A percentile compares a stretch with the other conserved stretches of the same genome.
These are phyloP conservation scores for Sorghum bicolor DNA, from an alignment of 176 grass and related monocot genomes.

Conservation along the genomic window Sorghum_bicolor_NCBIv3 NC_012879.2:14326001-14326500, in stretches of 20 bases:
- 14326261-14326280: neutral
- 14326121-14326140: too few species aligned
- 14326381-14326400: neutral
- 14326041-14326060: too few species aligned
- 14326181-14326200: neutral
- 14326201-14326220: too few species aligned
- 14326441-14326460: neutral
- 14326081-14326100: too few species aligned
- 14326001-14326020: too few species aligned
- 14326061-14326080: too few species aligned
- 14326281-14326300: neutral
- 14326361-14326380: neutral
- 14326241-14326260: neutral
- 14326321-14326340: neutral
- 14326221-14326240: neutral
- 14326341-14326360: neutral
- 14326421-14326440: conserved; percentile 8
- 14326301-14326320: neutral
- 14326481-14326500: neutral
- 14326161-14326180: neutral
- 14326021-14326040: too few species aligned
- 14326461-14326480: neutral
- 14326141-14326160: too few species aligned
- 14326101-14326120: too few species aligned
- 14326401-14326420: conserved; percentile 6